These are phyloP conservation scores for Acacia concinna DNA, from an alignment of 331 rosid genomes.

Conservation along the genomic window DNA sequence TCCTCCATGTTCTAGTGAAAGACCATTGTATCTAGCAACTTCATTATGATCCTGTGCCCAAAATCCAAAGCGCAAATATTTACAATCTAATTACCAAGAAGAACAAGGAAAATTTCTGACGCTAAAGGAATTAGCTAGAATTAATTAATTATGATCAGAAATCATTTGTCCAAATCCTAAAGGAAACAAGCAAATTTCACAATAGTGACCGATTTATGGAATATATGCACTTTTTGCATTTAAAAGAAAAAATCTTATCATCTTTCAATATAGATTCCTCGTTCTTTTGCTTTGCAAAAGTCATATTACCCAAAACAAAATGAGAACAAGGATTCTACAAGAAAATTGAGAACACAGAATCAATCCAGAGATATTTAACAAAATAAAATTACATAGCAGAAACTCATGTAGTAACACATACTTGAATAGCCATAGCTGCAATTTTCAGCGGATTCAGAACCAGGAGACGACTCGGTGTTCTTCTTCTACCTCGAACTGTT, in stretches of 20 bases:
- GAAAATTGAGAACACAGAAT: background rate
- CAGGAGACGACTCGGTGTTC: background rate
- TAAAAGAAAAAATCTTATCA: background rate
- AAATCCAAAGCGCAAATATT: slow-evolving; percentile 26
- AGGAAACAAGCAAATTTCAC: background rate
- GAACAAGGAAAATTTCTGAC: background rate
- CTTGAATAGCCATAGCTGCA: slow-evolving; percentile 49
- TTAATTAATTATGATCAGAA: background rate
- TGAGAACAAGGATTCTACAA: background rate
- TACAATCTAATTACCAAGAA: slow-evolving; percentile 1
- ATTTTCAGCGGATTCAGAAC: slow-evolving; percentile 22
- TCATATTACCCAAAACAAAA: background rate
- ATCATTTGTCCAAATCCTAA: slow-evolving; percentile 10
- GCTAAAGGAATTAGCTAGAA: background rate
- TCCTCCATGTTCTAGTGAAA: slow-evolving; percentile 37
- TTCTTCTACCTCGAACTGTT: slow-evolving; percentile 5
- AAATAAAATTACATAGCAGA: slow-evolving; percentile 10
- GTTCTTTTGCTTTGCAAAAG: slow-evolving; percentile 14
- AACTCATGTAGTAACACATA: slow-evolving; percentile 29
- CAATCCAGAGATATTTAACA: slow-evolving; percentile 1
- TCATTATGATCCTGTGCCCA: slow-evolving; percentile 49
- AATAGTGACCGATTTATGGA: slow-evolving; percentile 18
- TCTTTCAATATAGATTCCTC: background rate
- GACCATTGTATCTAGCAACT: slow-evolving; percentile 28
- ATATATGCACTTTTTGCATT: slow-evolving; percentile 1